Base-by-base conservation (phyloP, 768 basidiomycete genomes). In the Boletellus ananiceps region DNA sequence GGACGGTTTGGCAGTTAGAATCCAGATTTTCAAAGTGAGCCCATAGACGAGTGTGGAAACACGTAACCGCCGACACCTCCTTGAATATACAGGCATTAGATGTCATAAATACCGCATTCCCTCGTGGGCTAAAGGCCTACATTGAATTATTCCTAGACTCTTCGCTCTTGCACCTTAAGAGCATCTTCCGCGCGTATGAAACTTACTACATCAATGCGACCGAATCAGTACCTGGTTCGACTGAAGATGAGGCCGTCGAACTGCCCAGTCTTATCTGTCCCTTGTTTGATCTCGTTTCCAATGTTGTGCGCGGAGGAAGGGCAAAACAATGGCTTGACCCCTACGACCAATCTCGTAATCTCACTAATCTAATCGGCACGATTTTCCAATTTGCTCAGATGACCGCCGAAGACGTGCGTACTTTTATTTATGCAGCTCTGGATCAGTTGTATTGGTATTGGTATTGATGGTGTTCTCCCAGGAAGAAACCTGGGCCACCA, bases 401-500 rank as follows among this genome's bases (percentile, higher is more conserved):
- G 77, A 93, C 93, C 0, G 76, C 80, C 14, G 91, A 95, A 50
- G 90, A 97, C 62, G 93, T 93, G 62, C 51, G 83, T 70, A 7
- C 9, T 18, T 27, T 32, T 18, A 16, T 49, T 19, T 35, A 15
- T 44, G 14, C 23, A 56, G 11, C 41, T 32, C 51, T 2, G 5
- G 6, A 14, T 37, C 18, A 37, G 9, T 19, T 9, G 11, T 41
- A 32, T 15, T 50, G 1, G 5, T 7, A 14, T 37, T 16, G 34
- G 9, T 19, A 34, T 18, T 49, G 27, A 52, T n/a, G 23, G 32
- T 37, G 36, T 12, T 42, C 46, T 50, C 23, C 25, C 53, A 97
- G 93, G 93, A 93, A 62, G 91, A 93, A 27, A 86, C 82, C 14
- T 98, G 95, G 95, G 80, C 82, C 2, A 80, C 76, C 46, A 88